phyloP scores from a whole-genome alignment of 139 green algal genomes.

The Coelastrella sp. region DNA sequence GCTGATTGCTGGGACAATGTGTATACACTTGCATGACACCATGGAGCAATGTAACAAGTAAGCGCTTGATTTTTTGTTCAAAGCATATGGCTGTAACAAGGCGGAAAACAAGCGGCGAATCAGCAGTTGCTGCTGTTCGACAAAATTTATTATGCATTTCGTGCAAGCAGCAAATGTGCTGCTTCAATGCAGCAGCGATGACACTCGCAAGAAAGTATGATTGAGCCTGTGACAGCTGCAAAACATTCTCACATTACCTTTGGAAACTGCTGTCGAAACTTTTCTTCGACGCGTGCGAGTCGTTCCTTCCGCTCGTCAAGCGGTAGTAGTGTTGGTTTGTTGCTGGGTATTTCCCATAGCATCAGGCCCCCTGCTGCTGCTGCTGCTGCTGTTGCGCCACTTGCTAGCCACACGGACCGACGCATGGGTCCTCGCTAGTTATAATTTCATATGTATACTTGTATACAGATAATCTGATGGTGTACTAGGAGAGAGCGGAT shows the following conservation, averaged over 20 bases:
- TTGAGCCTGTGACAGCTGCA: background rate
- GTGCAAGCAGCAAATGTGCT: too few relatives aligned
- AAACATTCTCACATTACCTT: background rate
- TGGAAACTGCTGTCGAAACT: conserved; percentile 1
- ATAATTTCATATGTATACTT: background rate
- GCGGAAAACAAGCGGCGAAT: too few relatives aligned
- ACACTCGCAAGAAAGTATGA: background rate
- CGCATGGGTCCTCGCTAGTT: background rate
- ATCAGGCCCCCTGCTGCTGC: background rate
- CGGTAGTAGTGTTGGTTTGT: background rate
- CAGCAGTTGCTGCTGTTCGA: too few relatives aligned
- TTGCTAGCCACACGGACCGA: background rate
- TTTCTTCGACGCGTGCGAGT: background rate
- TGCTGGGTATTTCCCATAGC: background rate
- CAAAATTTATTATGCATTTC: too few relatives aligned
- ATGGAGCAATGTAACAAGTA: too few relatives aligned
- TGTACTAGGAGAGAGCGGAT: too few relatives aligned
- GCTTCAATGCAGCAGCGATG: background rate
- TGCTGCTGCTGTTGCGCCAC: background rate
- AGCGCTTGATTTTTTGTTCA: too few relatives aligned
- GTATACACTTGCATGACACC: too few relatives aligned
- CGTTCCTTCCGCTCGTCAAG: background rate
- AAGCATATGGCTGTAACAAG: too few relatives aligned
- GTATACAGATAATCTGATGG: too few relatives aligned
- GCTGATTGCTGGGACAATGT: too few relatives aligned